Evolutionary conservation across 1,284 basidiomycete species (phyloP).

Genomic region (Austropuccinia psidii): DNA sequence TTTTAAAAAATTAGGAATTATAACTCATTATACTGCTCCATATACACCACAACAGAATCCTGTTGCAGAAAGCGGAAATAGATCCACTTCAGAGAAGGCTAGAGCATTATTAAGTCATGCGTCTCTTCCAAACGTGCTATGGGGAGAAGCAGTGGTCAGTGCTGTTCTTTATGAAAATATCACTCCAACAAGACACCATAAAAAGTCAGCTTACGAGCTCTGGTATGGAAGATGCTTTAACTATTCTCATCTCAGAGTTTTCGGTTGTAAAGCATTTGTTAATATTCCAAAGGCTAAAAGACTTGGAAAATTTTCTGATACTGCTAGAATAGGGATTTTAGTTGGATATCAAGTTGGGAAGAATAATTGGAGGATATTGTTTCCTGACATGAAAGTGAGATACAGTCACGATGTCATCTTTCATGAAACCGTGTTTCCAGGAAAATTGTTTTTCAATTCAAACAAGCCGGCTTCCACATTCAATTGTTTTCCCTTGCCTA

Average conservation of each 20-base stretch:
- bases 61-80: no score
- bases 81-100: no score
- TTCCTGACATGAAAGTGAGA: background rate
- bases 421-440: background rate
- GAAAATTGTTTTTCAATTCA: background rate
- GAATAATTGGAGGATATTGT: background rate
- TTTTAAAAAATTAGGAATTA: no score
- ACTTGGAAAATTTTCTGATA: background rate
- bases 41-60: no score
- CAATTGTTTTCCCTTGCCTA: background rate
- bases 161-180: background rate
- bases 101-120: background rate
- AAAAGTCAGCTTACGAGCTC: background rate
- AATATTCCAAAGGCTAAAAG: background rate
- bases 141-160: background rate
- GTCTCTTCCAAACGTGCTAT: background rate
- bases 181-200: background rate
- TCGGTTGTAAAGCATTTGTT: background rate
- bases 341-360: background rate
- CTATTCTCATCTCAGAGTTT: background rate
- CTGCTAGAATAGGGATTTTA: background rate
- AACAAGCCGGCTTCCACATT: background rate
- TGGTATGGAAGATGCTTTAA: background rate
- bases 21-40: no score
- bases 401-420: conserved; percentile 4